phyloP scores from a whole-genome alignment of 139 green algal species.

The Closterium sp. region DNA sequence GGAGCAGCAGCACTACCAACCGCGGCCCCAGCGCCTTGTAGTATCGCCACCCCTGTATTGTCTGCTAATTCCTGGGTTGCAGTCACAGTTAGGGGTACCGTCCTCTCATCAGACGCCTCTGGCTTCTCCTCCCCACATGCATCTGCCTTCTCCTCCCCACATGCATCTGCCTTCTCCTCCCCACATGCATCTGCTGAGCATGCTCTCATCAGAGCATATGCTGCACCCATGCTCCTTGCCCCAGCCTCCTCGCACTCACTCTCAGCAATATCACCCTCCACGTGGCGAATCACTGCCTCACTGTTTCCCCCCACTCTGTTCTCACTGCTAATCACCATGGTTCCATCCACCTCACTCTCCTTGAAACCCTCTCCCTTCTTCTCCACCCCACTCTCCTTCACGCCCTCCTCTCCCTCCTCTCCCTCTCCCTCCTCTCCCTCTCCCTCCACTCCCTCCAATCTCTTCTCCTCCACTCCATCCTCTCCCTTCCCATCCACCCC shows the following conservation, averaged over 20 bases:
- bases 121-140: too few relatives aligned
- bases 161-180: too few relatives aligned
- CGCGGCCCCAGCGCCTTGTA: too few relatives aligned
- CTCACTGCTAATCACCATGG: neutral
- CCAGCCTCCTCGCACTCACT: neutral
- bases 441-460: constrained; percentile 10
- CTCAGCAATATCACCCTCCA: neutral
- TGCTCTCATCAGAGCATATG: too few relatives aligned
- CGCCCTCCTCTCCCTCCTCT: constrained; percentile 6
- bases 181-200: too few relatives aligned
- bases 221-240: neutral
- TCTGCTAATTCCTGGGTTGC: too few relatives aligned
- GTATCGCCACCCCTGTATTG: too few relatives aligned
- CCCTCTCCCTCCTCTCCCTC: constrained; percentile 2
- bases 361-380: constrained; percentile 5
- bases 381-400: constrained; percentile 1
- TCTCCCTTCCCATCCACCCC: constrained; percentile 3
- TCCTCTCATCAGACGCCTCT: too few relatives aligned
- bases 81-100: too few relatives aligned
- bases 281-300: neutral
- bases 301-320: too few relatives aligned
- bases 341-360: neutral
- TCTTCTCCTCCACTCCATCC: constrained; percentile 11
- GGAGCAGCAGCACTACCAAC: too few relatives aligned
- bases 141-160: too few relatives aligned